phyloP scores from a whole-genome alignment of 768 basidiomycete species.

The Tulasnella calospora region DNA sequence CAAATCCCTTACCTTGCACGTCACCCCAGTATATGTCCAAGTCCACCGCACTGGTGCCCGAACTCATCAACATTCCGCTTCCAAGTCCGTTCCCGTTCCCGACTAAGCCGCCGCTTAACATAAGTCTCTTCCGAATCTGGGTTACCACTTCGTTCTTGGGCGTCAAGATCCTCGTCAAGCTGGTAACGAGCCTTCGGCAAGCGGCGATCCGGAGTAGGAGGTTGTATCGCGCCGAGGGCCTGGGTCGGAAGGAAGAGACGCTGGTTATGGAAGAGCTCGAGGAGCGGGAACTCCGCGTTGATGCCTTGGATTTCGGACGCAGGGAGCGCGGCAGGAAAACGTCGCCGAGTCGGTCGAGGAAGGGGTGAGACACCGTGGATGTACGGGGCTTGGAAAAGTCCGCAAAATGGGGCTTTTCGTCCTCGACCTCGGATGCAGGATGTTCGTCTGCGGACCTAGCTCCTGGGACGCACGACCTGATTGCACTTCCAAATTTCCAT shows the following conservation, averaged over 20 bases:
- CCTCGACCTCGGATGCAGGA: background rate
- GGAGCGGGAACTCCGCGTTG: background rate
- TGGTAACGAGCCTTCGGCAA: slow-evolving; percentile 71
- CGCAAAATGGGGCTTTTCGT: background rate
- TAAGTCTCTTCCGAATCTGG: slow-evolving; percentile 69
- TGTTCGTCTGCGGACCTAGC: background rate
- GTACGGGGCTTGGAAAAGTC: background rate
- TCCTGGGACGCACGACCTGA: background rate
- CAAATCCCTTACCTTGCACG: slow-evolving; percentile 63
- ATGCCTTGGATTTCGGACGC: background rate
- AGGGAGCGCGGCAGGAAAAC: background rate
- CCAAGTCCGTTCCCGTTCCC: slow-evolving; percentile 38
- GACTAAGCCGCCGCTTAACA: slow-evolving; percentile 36
- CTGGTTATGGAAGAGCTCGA: background rate
- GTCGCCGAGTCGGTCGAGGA: background rate
- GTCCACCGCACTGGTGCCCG: slow-evolving; percentile 46
- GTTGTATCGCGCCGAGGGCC: slow-evolving; percentile 31
- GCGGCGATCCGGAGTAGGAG: slow-evolving; percentile 75
- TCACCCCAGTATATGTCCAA: slow-evolving; percentile 87
- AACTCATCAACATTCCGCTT: slow-evolving; percentile 39
- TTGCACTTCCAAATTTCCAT: background rate
- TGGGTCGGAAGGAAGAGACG: background rate
- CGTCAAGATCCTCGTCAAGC: slow-evolving; percentile 65
- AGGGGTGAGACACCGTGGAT: background rate
- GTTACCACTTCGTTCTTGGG: slow-evolving; percentile 79